Evolutionary conservation across 257 asterid genomes (phyloP).

Genomic region (Penstemon eatonii): DNA sequence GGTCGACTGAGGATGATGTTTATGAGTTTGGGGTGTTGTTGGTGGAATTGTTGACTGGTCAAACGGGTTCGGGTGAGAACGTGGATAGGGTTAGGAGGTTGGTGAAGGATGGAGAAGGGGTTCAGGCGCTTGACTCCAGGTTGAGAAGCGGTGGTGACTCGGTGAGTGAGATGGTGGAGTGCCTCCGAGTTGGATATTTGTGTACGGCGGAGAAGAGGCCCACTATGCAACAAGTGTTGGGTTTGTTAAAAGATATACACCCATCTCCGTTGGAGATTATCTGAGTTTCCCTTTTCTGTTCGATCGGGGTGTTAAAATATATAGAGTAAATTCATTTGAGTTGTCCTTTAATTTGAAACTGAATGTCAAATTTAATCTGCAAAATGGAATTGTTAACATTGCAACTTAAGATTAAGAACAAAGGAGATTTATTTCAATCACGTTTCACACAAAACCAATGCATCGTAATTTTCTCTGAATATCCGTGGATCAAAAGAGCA

Average conservation of each 20-base stretch:
- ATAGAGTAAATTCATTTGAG: too few relatives aligned
- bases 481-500: too few relatives aligned
- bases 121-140: slow-evolving; percentile 60
- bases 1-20: slow-evolving; percentile 65
- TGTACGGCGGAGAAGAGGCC: slow-evolving; percentile 97
- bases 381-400: too few relatives aligned
- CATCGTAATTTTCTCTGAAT: too few relatives aligned
- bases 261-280: slow-evolving; percentile 28
- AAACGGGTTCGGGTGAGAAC: slow-evolving; percentile 41
- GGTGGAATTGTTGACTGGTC: slow-evolving; percentile 69
- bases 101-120: slow-evolving; percentile 64
- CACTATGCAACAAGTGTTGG: slow-evolving; percentile 84
- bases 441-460: too few relatives aligned
- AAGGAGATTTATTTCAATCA: too few relatives aligned
- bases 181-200: slow-evolving; percentile 81
- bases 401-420: too few relatives aligned
- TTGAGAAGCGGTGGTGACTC: slow-evolving; percentile 52
- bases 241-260: slow-evolving; percentile 75
- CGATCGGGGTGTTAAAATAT: too few relatives aligned
- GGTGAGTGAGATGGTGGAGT: slow-evolving; percentile 75
- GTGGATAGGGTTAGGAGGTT: slow-evolving; percentile 56
- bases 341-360: too few relatives aligned
- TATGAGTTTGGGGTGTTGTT: slow-evolving; percentile 71
- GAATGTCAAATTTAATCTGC: too few relatives aligned
- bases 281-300: slow-evolving; percentile 19